Evolutionary conservation across 2,329 filamentous ascomycete genomes (phyloP), one percentile per base, ranked within the genome.

Genomic region (Ophiosphaerella narmari): DNA sequence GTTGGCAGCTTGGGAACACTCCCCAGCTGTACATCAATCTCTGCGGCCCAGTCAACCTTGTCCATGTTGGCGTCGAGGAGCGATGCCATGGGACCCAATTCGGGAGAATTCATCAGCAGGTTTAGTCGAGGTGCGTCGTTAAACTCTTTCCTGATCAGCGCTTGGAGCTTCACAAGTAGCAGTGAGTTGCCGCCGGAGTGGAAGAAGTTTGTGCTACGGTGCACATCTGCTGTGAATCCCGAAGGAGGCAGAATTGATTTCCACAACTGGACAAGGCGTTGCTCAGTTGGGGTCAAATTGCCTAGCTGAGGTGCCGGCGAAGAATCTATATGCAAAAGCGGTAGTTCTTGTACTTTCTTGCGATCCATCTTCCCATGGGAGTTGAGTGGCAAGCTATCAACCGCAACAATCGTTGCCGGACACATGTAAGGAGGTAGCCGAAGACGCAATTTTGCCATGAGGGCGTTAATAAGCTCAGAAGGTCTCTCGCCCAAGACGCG

Each of bases 131-230:
- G 7, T 1, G 36, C 39, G 5, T 72, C 60, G 0, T 56, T 46
- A 43, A 80, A 75, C 0, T 31, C 31, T 1, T 67, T 43, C 1
- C 56, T 54, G 26, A 82, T 73, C 0, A 47, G 46, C 0, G 55
- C 43, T 44, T 75, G 72, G 0, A 83, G 70, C 3, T 65, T 53
- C 9, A 79, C 59, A 1, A 78, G 53, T 0, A 76, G 61, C 3
- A 79, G 46, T 0, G 77, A 80, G 46, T 69, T 77, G 5, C 77
- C 77, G 2, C 77, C 77, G 2, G 72, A 53, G 0, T 50, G 48
- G 60, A 78, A 79, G 59, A 80, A 79, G 56, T 76, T 70, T 4
- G 75, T 62, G 3, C 55, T 32, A 0, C 49, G 34, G 2, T 46
- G 50, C 7, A 55, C 13, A 8, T 42, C 43, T 6, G 43, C 13